Base-by-base conservation (phyloP, 2,329 filamentous ascomycete genomes). In the Orbilia javanica region DNA sequence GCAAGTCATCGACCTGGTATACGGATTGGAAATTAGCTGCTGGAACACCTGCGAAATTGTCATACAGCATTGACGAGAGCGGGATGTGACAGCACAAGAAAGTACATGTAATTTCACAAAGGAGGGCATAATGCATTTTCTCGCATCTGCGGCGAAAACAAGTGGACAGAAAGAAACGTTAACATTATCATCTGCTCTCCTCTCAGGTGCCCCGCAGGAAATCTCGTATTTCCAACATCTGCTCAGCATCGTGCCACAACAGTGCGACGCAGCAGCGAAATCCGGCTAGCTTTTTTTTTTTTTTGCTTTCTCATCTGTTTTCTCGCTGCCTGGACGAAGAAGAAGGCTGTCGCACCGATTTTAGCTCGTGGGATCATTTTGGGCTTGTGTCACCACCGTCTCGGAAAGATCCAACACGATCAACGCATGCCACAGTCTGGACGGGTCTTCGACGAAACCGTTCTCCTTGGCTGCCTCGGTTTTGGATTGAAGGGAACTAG, bases 391-490 rank as follows among this genome's bases (percentile, higher is more conserved):
- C 50, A 69, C 65, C 66, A 62, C 55, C 53, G 42, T 44, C 46
- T 65, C 57, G 72, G 72, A 69, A 65, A 77, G 53, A 66, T 70
- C 73, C 73, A 77, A 77, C 73, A 71, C 31, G 34, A 50, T 71
- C 73, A 77, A 77, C 73, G 66, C 72, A 76, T 66, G 72, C 53
- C 20, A n/a, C 34, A 64, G 39, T 42, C 50, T 53, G 20, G 57
- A 62, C 52, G 31, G 18, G 6, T 65, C 50, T 27, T 69, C 25
- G 63, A 53, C 53, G 11, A 31, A 42, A 13, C 52, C 34, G 44
- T 27, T 60, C 36, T 22, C 27, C 65, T 60, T 36, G 65, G 34
- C 52, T 25, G 20, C 31, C 55, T 25, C 55, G 25, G 20, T 42
- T 60, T 60, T 39, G 2, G 8, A 2, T 60, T n/a, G 31, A 60